Base-by-base conservation (phyloP, 1,139 yeast species). In the Magnusiomyces ingens region DNA sequence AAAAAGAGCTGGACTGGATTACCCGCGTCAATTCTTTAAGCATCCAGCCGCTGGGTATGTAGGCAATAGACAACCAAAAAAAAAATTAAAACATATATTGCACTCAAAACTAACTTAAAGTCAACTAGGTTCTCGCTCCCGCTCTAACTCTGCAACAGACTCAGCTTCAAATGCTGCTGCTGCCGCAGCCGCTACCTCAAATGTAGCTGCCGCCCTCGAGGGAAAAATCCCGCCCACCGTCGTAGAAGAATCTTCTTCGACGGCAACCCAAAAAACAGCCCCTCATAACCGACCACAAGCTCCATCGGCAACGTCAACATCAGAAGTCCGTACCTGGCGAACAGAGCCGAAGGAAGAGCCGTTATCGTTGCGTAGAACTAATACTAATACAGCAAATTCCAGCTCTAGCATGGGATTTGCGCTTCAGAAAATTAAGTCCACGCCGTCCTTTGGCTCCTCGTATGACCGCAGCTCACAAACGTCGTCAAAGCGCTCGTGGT, bases 271-370 rank as follows among this genome's bases (percentile, higher is more conserved):
- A 17, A 63, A 64, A 18, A 57, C 64, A 18, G 64, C 63, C 32
- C 60, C 63, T 19, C 48, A 11, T 46, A 45, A 43, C 29, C 56
- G 26, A 42, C 50, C 10, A 32, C 54, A 37, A 3, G 51, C 12
- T 29, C 49, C 19, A 38, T 45, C 37, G 48, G 55, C n/a, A 48
- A 53, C 32, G 51, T 55, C 58, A 11, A 51, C 51, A 45, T 22
- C 53, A 49, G 74, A 76, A 19, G 69, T 64, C 45, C 67, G 65
- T 52, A 64, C 63, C 13, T 62, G 58, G 55, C 68, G 71, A 46
- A 69, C 60, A 18, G 54, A 46, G 1, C 12, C 37, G n/a, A 17
- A 12, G 5, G 26, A 49, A 43, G 43, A 22, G 21, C 5, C 48
- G 19, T 8, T 38, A 12, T 36, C 46, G 11, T 12, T 26, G 21